Conservation (phyloP, 2,329 filamentous ascomycete species). For the Sclerotinia borealis region DNA sequence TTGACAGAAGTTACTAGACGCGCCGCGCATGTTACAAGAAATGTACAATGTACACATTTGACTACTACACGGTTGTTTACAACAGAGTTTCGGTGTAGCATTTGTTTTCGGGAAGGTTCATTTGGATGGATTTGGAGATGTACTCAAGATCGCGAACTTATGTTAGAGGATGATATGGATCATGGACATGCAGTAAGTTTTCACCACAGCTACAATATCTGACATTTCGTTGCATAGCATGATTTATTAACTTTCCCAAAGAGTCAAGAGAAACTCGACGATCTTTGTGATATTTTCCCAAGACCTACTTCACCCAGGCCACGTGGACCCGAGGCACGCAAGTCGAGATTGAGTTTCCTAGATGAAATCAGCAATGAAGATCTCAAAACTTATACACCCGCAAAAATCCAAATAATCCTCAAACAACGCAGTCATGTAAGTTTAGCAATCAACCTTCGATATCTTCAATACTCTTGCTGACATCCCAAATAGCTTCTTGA, state of each 20-base stretch:
- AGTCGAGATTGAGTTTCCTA: slow-evolving; percentile 24
- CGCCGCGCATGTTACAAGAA: slow-evolving; percentile 7
- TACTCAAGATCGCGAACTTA: slow-evolving; percentile 52
- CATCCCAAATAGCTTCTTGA: background rate
- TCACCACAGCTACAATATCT: background rate
- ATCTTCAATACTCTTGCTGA: background rate
- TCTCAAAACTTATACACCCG: slow-evolving; percentile 40
- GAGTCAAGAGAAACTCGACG: slow-evolving; percentile 23
- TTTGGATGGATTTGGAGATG: slow-evolving; percentile 73
- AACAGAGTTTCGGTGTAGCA: slow-evolving; percentile 45
- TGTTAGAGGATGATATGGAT: slow-evolving; percentile 36
- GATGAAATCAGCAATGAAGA: slow-evolving; percentile 39
- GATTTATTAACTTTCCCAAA: slow-evolving; percentile 10
- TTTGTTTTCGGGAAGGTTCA: slow-evolving; percentile 49
- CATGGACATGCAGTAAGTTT: slow-evolving; percentile 28
- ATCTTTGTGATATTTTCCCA: slow-evolving; percentile 23
- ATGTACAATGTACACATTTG: slow-evolving; percentile 54
- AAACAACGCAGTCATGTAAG: slow-evolving; percentile 45
- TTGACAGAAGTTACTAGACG: background rate
- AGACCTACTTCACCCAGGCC: slow-evolving; percentile 18
- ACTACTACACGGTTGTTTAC: slow-evolving; percentile 62
- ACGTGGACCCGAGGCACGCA: slow-evolving; percentile 23
- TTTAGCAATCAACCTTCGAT: background rate
- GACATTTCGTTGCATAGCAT: no score
- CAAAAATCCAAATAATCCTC: slow-evolving; percentile 44